A percentile compares a stretch with the other conserved stretches of the same genome.
Conservation (phyloP, 1,284 basidiomycete species). For the Ganoderma leucocontextum region DNA sequence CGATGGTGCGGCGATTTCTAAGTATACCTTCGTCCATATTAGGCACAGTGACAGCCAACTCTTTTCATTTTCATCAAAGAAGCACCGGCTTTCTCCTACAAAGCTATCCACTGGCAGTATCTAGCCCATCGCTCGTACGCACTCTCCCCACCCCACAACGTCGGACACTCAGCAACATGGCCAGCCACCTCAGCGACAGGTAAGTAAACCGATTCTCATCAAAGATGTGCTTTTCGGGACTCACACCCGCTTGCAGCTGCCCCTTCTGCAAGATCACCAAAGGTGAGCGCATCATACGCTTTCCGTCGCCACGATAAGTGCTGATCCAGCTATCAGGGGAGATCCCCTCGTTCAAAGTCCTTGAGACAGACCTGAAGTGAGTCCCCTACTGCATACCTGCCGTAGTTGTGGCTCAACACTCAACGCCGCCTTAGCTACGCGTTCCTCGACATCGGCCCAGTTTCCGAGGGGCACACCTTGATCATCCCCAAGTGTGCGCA, state of each 20-base stretch:
- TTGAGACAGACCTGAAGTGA: conserved; percentile 79
- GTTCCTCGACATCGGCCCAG: conserved; percentile 89
- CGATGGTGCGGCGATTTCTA: background rate
- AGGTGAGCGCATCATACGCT: conserved; percentile 54
- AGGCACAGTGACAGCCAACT: background rate
- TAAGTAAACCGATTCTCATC: background rate
- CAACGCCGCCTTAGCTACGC: conserved; percentile 39
- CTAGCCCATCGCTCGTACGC: background rate
- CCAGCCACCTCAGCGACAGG: conserved; percentile 1
- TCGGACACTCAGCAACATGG: background rate
- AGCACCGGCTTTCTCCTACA: background rate
- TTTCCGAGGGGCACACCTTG: conserved; percentile 85
- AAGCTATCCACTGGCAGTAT: background rate
- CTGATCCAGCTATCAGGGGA: conserved; percentile 53
- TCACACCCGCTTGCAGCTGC: conserved; percentile 49
- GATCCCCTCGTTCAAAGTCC: conserved; percentile 82
- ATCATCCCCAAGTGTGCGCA: conserved; percentile 87
- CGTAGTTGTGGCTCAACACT: background rate
- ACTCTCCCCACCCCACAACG: background rate
- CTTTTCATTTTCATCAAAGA: conserved; percentile 3
- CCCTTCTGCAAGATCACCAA: conserved; percentile 93
- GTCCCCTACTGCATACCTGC: conserved; percentile 35
- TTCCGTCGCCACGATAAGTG: background rate
- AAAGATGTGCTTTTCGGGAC: background rate
- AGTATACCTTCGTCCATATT: background rate